Percentiles rank a stretch among this genome's conserved stretches.
Evolutionary conservation across 2,329 filamentous ascomycete species (phyloP).

Genomic region (Claviceps pazoutovae): DNA sequence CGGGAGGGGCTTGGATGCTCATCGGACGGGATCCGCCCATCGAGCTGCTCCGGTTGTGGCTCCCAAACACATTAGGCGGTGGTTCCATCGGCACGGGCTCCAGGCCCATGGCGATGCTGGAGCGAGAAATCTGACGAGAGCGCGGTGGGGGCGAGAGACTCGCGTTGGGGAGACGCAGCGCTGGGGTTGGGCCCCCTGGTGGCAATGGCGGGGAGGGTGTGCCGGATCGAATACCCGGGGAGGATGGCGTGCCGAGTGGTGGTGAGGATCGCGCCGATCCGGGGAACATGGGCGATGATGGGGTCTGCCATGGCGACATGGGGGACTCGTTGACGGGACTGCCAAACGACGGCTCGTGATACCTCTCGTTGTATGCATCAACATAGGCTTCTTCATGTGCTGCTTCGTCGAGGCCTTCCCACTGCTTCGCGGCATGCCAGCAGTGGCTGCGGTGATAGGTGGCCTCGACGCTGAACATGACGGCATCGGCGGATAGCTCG

Average conservation of each 20-base stretch:
- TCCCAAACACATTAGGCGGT: slow-evolving; percentile 15
- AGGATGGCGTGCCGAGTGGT: slow-evolving; percentile 4
- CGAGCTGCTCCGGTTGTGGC: slow-evolving; percentile 23
- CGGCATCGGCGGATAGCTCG: slow-evolving; percentile 44
- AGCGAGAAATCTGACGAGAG: slow-evolving; percentile 22
- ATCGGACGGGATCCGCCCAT: slow-evolving; percentile 17
- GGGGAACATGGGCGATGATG: slow-evolving; percentile 23
- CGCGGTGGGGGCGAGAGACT: slow-evolving; percentile 24
- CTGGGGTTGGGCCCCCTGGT: slow-evolving; percentile 11
- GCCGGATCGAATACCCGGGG: slow-evolving; percentile 11
- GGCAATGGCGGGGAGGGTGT: slow-evolving; percentile 17
- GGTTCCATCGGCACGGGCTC: slow-evolving; percentile 28
- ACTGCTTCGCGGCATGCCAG: slow-evolving; percentile 38
- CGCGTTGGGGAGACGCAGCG: slow-evolving; percentile 25
- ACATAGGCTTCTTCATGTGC: slow-evolving; percentile 4
- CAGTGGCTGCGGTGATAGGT: slow-evolving; percentile 45
- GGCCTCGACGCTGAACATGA: slow-evolving; percentile 47
- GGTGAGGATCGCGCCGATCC: slow-evolving; percentile 11
- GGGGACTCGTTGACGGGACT: slow-evolving; percentile 19
- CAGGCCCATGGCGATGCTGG: slow-evolving; percentile 29
- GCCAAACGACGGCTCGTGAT: not conserved
- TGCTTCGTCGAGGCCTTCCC: slow-evolving; percentile 26
- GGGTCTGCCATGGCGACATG: slow-evolving; percentile 26
- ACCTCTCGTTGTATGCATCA: not conserved
- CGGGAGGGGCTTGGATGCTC: slow-evolving; percentile 4